Percentiles rank a stretch among this genome's conserved stretches.
phyloP scores from a whole-genome alignment of 345 rosid genomes.

The Eucalyptus fibrosa region DNA sequence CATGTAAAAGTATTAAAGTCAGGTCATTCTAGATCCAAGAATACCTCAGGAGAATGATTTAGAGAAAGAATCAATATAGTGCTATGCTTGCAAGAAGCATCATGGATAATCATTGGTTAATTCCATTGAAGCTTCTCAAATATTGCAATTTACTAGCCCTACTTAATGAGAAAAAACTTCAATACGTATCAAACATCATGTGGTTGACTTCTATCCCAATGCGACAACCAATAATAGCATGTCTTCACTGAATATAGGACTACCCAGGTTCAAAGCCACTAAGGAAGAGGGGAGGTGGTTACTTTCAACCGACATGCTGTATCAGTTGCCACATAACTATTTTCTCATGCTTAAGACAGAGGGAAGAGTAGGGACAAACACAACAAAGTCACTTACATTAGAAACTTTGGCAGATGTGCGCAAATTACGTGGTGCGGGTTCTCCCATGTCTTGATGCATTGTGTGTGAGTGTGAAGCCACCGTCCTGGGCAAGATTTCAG shows the following conservation, averaged over 20 bases:
- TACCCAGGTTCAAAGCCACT: not conserved
- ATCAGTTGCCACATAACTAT: not conserved
- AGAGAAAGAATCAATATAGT: not conserved
- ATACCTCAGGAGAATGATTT: not conserved
- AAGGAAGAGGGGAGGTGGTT: not conserved
- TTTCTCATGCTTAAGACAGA: not conserved
- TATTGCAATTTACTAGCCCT: not conserved
- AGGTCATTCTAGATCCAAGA: not conserved
- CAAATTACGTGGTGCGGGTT: constrained; percentile 22
- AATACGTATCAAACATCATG: not conserved
- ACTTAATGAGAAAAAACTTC: not conserved
- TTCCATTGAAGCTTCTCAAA: not conserved
- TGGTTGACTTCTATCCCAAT: not conserved
- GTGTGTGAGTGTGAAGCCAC: constrained; percentile 45
- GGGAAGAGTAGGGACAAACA: not conserved
- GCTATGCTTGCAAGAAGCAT: not conserved
- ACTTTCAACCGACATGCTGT: not conserved
- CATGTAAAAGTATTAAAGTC: not conserved
- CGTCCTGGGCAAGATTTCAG: constrained; percentile 80
- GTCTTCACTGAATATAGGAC: not conserved
- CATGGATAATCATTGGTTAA: not conserved
- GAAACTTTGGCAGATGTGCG: constrained; percentile 11
- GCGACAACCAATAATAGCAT: not conserved
- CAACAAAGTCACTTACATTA: not conserved
- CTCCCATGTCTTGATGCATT: constrained; percentile 54